Conservation (phyloP, 768 basidiomycete genomes). For the Collybia sp. region DNA sequence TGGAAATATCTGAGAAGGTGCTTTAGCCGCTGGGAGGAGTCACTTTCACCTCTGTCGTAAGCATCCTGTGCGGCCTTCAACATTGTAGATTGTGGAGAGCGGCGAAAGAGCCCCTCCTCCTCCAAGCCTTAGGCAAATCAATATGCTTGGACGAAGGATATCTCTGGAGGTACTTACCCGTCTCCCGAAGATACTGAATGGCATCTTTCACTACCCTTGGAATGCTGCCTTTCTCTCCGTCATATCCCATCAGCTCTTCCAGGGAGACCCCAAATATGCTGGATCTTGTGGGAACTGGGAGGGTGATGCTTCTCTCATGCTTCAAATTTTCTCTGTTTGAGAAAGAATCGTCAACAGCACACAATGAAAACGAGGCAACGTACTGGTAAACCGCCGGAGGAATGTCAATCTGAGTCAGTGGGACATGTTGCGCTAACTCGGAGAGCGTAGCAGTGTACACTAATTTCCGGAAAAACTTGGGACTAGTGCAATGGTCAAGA, state of each 20-base stretch:
- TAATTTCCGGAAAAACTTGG: slow-evolving; percentile 88
- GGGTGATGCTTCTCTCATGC: slow-evolving; percentile 61
- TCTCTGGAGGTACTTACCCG: slow-evolving; percentile 31
- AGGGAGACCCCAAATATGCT: slow-evolving; percentile 77
- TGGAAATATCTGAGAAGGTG: slow-evolving; percentile 3
- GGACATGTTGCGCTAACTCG: slow-evolving; percentile 70
- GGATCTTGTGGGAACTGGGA: slow-evolving; percentile 59
- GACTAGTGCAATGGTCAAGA: slow-evolving; percentile 36
- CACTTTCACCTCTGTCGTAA: slow-evolving; percentile 68
- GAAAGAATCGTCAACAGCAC: not conserved
- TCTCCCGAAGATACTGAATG: slow-evolving; percentile 64
- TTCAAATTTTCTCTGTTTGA: slow-evolving; percentile 68
- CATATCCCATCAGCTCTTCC: slow-evolving; percentile 78
- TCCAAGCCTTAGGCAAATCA: slow-evolving; percentile 40
- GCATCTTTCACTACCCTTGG: slow-evolving; percentile 77
- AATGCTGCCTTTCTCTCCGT: slow-evolving; percentile 80
- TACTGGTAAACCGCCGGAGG: slow-evolving; percentile 81
- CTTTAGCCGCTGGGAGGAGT: not conserved
- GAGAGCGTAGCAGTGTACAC: slow-evolving; percentile 73
- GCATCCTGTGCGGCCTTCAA: slow-evolving; percentile 76
- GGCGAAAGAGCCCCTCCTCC: slow-evolving; percentile 77
- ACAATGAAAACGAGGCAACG: slow-evolving; percentile 19
- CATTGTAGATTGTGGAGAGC: slow-evolving; percentile 70
- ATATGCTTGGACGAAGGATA: not conserved
- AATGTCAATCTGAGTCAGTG: slow-evolving; percentile 85